phyloP scores from a whole-genome alignment of 2,329 filamentous ascomycete species.

The Claviceps sp. region DNA sequence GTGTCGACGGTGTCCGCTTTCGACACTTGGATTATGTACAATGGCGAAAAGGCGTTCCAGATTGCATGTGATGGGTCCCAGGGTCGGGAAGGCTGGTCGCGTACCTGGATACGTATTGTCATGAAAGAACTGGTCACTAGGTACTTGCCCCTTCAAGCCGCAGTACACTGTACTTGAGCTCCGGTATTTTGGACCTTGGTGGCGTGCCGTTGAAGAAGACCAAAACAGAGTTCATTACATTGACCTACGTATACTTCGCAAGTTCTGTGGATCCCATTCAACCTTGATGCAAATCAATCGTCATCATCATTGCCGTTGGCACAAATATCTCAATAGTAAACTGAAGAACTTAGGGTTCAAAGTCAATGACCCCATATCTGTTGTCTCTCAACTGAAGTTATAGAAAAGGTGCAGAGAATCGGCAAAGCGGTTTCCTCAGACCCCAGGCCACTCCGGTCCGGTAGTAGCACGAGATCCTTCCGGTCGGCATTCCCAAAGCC shows the following conservation, averaged over 20 bases:
- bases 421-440: too few species aligned
- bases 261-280: neutral
- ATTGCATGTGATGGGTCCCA: neutral
- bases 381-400: too few species aligned
- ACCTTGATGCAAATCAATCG: too few species aligned
- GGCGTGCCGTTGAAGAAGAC: neutral
- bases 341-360: too few species aligned
- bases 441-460: too few species aligned
- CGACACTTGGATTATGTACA: neutral
- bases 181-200: neutral
- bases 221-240: neutral
- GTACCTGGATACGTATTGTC: neutral
- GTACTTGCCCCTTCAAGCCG: too few species aligned
- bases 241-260: neutral
- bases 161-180: neutral
- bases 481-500: too few species aligned
- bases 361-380: too few species aligned
- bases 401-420: too few species aligned
- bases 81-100: neutral
- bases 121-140: neutral
- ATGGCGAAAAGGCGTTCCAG: neutral
- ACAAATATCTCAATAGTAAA: too few species aligned
- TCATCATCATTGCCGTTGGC: too few species aligned
- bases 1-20: neutral
- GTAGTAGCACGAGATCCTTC: too few species aligned